phyloP scores from a whole-genome alignment of 108 stramenopile species.

The Aurantiochytrium sp. region DNA sequence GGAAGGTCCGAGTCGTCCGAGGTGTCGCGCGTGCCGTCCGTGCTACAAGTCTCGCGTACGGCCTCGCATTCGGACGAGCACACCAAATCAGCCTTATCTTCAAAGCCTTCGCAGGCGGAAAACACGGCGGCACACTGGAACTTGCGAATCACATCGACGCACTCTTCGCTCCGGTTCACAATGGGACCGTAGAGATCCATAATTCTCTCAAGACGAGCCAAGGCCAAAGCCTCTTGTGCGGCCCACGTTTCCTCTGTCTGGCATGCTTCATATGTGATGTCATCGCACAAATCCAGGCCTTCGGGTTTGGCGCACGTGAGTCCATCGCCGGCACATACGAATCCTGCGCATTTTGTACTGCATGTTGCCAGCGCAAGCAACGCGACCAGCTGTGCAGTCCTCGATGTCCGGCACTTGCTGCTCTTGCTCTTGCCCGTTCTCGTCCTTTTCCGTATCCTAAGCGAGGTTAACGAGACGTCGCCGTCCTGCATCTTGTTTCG shows the following conservation, averaged over 20 bases:
- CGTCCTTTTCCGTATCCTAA: no score
- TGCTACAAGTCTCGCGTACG: neutral
- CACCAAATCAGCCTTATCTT: neutral
- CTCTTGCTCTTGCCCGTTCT: no score
- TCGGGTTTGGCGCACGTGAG: neutral
- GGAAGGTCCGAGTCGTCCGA: neutral
- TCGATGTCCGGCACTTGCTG: no score
- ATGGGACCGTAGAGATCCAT: neutral
- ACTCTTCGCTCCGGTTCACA: neutral
- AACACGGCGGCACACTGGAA: neutral
- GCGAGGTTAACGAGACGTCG: no score
- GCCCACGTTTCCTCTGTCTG: neutral
- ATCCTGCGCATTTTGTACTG: neutral
- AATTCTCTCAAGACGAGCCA: neutral
- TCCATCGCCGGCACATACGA: no score
- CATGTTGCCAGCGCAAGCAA: neutral
- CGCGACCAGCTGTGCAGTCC: no score
- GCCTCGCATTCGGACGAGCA: neutral
- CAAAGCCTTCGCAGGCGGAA: constrained; percentile 2
- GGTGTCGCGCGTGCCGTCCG: neutral
- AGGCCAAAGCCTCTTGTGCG: neutral
- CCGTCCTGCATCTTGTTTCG: no score
- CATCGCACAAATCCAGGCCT: neutral
- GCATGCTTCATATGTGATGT: neutral
- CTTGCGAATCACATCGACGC: neutral